These are phyloP conservation scores for Ophiostoma sp. DNA, from an alignment of 2,329 filamentous ascomycete species.

Conservation along the genomic window DNA sequence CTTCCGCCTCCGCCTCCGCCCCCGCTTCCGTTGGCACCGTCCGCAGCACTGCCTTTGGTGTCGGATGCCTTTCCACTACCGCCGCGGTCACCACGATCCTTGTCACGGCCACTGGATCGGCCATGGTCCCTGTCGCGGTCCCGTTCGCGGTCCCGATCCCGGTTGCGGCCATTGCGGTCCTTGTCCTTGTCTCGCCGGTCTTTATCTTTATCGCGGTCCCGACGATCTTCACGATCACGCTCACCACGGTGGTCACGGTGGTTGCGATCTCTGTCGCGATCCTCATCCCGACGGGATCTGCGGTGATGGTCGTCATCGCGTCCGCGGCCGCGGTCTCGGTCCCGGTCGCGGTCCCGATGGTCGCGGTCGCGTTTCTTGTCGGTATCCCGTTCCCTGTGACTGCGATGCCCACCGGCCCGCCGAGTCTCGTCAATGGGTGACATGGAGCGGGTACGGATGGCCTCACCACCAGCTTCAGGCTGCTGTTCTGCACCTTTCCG, in stretches of 20 bases:
- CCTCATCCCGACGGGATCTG: slow-evolving; percentile 18
- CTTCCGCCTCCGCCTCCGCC: neutral
- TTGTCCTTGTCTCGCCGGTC: slow-evolving; percentile 13
- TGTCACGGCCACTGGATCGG: slow-evolving; percentile 29
- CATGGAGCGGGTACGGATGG: slow-evolving; percentile 18
- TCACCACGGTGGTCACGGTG: slow-evolving; percentile 8
- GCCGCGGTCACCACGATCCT: slow-evolving; percentile 27
- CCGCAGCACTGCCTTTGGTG: slow-evolving; percentile 7
- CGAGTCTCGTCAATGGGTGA: slow-evolving; percentile 21
- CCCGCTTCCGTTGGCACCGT: slow-evolving; percentile 23
- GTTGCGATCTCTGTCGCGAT: slow-evolving; percentile 21
- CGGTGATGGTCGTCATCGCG: slow-evolving; percentile 11
- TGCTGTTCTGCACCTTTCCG: slow-evolving; percentile 15
- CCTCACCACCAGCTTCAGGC: slow-evolving; percentile 3
- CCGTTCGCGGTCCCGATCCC: slow-evolving; percentile 29
- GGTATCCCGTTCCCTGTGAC: slow-evolving; percentile 22
- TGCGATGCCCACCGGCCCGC: slow-evolving; percentile 17
- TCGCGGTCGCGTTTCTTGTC: slow-evolving; percentile 36
- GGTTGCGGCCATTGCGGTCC: slow-evolving; percentile 16
- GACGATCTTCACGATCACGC: slow-evolving; percentile 25
- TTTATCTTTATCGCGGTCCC: slow-evolving; percentile 14
- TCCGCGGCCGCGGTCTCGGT: slow-evolving; percentile 27
- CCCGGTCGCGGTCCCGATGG: slow-evolving; percentile 19
- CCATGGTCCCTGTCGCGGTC: slow-evolving; percentile 21
- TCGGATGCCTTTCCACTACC: slow-evolving; percentile 23